Base-by-base conservation (phyloP, 1,284 basidiomycete genomes). In the Leccinum fallax region DNA sequence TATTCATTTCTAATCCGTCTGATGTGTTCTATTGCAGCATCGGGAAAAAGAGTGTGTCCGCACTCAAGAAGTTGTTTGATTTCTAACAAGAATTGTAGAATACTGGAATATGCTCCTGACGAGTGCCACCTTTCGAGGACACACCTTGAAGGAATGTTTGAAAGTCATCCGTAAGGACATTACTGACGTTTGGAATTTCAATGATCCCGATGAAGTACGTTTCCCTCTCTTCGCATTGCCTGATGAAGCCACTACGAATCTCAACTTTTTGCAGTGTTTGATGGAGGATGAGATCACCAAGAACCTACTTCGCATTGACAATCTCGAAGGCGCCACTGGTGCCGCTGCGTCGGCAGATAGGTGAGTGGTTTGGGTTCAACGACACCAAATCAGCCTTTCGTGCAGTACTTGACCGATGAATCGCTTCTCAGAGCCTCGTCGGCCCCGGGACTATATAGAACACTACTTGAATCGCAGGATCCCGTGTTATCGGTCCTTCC, bases 231-330 rank as follows among this genome's bases (percentile, higher is more conserved):
- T 26, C 26, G 26, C 26, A 26, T 26, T 26, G 26, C 26, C 26
- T 26, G 6, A 26, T 26, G 26, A 26, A 52, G n/a, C 8, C 3
- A 66, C 16, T 21, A 11, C 26, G 8, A 28, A 0, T 28, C 7
- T 28, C 26, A 1, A 28, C 26, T 32, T 52, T 2, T 56, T 24
- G 10, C n/a, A 67, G 67, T 53, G 53, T 19, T 56, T 69, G 63
- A n/a, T 53, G 51, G 21, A 56, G 60, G 59, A 76, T 65, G 21
- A 11, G 2, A 30, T 66, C 5, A 55, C 54, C 9, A 26, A 8
- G 4, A 40, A 24, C 4, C 43, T 68, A 5, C 48, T 69, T 52
- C 24, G 36, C 2, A 53, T 40, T 2, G 67, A 60, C 38, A 56
- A 62, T 36, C 54, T 38, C 2, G 49, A 15, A 10, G 40, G 40